Evolutionary conservation across 306 rosid species (phyloP).

Genomic region (Corylus americana): DNA sequence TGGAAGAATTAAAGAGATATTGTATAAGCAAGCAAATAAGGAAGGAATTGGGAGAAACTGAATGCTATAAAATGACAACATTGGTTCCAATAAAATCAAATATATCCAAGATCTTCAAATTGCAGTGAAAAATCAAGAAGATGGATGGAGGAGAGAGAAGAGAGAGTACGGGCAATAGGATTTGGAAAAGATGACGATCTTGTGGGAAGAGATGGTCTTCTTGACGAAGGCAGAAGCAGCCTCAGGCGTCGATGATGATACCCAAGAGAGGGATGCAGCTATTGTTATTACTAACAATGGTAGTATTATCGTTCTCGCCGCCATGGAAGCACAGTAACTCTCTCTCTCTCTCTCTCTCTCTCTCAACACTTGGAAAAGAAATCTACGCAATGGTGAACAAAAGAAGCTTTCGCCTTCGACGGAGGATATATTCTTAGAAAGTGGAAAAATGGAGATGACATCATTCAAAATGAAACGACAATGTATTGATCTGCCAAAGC

Average conservation of each 20-base stretch:
- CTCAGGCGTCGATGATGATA: slow-evolving; percentile 20
- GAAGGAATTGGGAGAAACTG: not conserved
- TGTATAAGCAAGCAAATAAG: not conserved
- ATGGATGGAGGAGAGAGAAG: slow-evolving; percentile 1
- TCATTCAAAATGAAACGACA: too few relatives aligned
- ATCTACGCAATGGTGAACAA: too few relatives aligned
- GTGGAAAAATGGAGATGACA: too few relatives aligned
- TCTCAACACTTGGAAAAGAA: too few relatives aligned
- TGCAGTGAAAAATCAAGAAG: not conserved
- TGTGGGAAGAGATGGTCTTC: slow-evolving; percentile 70
- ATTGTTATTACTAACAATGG: slow-evolving; percentile 24
- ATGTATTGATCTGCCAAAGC: too few relatives aligned
- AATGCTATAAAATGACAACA: not conserved
- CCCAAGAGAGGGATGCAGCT: slow-evolving; percentile 34
- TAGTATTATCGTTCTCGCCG: slow-evolving; percentile 26
- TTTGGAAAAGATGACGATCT: slow-evolving; percentile 87
- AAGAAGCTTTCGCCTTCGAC: too few relatives aligned
- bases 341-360: not conserved
- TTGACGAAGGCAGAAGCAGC: slow-evolving; percentile 62
- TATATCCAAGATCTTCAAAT: not conserved
- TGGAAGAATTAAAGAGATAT: not conserved
- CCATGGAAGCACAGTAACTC: slow-evolving; percentile 6
- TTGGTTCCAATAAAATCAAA: not conserved
- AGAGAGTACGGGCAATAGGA: slow-evolving; percentile 83
- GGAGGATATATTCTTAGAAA: too few relatives aligned